phyloP scores from a whole-genome alignment of 176 grass and related monocot genomes.

The Phoenix roebelenii region DNA sequence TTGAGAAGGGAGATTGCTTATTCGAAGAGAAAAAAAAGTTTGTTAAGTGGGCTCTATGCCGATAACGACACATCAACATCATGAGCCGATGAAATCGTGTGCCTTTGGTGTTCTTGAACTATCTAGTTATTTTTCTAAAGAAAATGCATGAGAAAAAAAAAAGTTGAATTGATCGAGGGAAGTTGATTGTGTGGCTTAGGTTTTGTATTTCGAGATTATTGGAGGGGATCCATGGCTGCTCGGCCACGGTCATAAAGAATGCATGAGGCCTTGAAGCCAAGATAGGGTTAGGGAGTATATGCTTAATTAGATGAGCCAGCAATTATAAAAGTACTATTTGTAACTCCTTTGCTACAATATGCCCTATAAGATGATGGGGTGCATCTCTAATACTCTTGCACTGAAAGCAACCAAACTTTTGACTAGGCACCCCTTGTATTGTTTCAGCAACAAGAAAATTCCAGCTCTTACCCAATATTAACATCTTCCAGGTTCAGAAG shows the following conservation, averaged over 20 bases:
- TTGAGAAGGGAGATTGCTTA: not conserved
- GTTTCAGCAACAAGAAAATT: not conserved
- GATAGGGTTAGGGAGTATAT: no score
- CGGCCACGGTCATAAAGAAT: no score
- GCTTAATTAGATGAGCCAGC: not conserved
- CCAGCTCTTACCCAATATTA: not conserved
- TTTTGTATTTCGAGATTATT: not conserved
- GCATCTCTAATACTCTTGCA: not conserved
- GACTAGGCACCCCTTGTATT: not conserved
- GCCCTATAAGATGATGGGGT: slow-evolving; percentile 4
- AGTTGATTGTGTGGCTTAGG: no score
- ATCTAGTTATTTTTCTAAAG: no score
- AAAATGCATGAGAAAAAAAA: no score
- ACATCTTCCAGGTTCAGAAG: no score
- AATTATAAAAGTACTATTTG: not conserved
- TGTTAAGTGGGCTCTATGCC: not conserved
- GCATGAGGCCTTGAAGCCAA: no score
- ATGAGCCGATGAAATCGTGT: not conserved
- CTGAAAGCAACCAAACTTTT: slow-evolving; percentile 5
- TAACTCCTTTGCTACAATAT: not conserved
- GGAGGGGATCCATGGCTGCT: no score
- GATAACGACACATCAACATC: not conserved
- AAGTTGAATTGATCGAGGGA: no score
- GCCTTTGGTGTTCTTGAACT: no score
- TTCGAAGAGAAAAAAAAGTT: not conserved